Evolutionary conservation across 2,329 filamentous ascomycete genomes (phyloP), one percentile per base, ranked within the genome.

Genomic region (Aspergillus tamarii): DNA sequence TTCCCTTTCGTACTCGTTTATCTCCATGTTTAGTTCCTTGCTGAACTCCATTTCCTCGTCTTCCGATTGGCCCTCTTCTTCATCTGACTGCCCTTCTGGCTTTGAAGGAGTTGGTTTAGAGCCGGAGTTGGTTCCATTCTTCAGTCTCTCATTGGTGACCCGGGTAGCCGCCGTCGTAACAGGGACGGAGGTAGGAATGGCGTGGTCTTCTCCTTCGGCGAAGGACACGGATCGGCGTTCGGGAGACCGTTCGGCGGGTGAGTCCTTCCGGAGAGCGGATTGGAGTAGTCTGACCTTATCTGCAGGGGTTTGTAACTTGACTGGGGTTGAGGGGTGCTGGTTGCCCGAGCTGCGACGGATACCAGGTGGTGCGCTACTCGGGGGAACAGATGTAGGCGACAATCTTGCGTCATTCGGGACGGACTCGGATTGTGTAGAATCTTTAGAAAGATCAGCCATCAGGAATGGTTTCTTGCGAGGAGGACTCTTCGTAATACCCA

Each of bases 401-500:
- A 57, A 41, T 19, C 60, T 59, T 21, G 48, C 5, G 34, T 59
- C 43, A 34, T 41, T 46, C 28, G 61, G 46, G 10, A 30, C 30
- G 14, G 39, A 41, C 12, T 63, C 50, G 12, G 53, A 39, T 36
- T 36, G 36, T 19, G 52, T 50, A 5, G 67, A 65, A 32, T 64
- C 63, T 50, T 67, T 60, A 10, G 61, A 63, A 10, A 63, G 26
- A 58, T 64, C 52, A 21, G 60, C 11, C 23, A 60, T 34, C 5
- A 55, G 16, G 34, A 23, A 36, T 4, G 56, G 53, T 26, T 64
- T 57, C 28, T 70, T 73, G 52, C 65, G 65, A n/a, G 68, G 62
- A 28, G 72, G 71, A 46, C 70, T 76, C 54, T 54, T 66, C 12
- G 74, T 74, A 19, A 76, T 74, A 5, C 72, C 74, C 28, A 75